Base-by-base conservation (phyloP, 106 monocot species). In the Iris macrosiphon region DNA sequence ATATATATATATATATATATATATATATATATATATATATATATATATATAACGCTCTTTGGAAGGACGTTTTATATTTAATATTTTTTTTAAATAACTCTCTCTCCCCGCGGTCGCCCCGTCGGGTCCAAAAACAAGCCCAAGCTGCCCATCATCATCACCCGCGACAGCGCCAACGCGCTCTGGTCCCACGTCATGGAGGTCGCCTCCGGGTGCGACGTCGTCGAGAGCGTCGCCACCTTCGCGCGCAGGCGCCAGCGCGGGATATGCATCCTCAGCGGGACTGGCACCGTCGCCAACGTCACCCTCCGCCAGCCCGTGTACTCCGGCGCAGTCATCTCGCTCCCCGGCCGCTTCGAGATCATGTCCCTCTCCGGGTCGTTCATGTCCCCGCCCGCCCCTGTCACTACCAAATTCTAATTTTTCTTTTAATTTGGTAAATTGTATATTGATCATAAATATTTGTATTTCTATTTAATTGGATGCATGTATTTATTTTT, bases 221-320 rank as follows among this genome's bases (percentile, higher is more conserved):
- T 56, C 22, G 7, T 35, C 35, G 35, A 56, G 22, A 35, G 55
- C 23, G 21, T 56, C 4, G 20, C 55, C 0, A 35, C 55, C 21
- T 56, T 33, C 37, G 55, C 55, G 8, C 34, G 34, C 21, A 32
- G 55, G 21, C 32, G 55, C 11, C 55, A 38, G 55, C 55, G 55
- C 22, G 55, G 55, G 7, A 30, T 56, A 32, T 56, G 55, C 55
- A 34, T 56, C 55, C 55, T 56, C 55, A 56, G 55, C 12, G 55
- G 34, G 7, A 20, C 34, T 35, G 55, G 55, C 22, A 21, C 35
- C 37, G 55, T 56, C 20, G 14, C 34, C 55, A 56, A 56, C 55
- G 55, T 56, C 20, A 56, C 55, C 21, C 2, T 56, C 35, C 55
- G 55, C 12, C 55, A 56, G 21, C 55, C 55, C 10, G 31, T 22